Evolutionary conservation across 192 early-diverging fungal genomes (phyloP).

Genomic region (Umbelopsis sp.): DNA sequence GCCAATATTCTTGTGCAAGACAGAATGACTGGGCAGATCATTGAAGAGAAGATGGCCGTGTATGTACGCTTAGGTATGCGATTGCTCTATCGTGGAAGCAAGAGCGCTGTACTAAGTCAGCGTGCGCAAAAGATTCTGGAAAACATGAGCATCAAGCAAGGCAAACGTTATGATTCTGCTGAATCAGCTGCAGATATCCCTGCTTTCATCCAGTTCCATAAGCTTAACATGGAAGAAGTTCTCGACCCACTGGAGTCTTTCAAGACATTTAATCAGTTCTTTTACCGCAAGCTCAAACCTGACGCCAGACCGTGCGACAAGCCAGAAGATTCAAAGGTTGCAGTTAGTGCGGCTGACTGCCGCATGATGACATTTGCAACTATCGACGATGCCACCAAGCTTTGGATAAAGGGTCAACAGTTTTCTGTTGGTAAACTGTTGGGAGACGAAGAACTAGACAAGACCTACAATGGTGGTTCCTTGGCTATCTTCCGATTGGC

Average conservation of each 20-base stretch:
- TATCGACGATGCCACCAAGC: conserved; percentile 46
- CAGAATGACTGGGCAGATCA: conserved; percentile 57
- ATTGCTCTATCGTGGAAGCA: conserved; percentile 57
- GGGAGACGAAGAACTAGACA: conserved; percentile 41
- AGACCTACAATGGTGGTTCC: conserved; percentile 52
- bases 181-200: conserved; percentile 57
- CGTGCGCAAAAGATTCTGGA: not conserved
- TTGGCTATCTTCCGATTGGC: conserved; percentile 69
- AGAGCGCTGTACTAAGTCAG: not conserved
- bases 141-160: conserved; percentile 51
- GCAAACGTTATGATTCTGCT: conserved; percentile 65
- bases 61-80: conserved; percentile 73
- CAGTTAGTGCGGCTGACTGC: conserved; percentile 60
- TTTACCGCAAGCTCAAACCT: conserved; percentile 64
- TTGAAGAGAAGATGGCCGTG: conserved; percentile 72
- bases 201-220: conserved; percentile 63
- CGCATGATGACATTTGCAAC: conserved; percentile 55
- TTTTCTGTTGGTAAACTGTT: conserved; percentile 58
- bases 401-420: conserved; percentile 71
- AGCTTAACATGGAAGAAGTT: conserved; percentile 64
- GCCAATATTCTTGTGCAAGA: conserved; percentile 72
- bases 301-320: conserved; percentile 45
- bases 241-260: conserved; percentile 54
- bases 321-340: conserved; percentile 41
- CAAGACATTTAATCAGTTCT: conserved; percentile 68